Conservation (phyloP, 225 moss, liverwort and hornwort genomes). For the Sphagnum contortum region DNA sequence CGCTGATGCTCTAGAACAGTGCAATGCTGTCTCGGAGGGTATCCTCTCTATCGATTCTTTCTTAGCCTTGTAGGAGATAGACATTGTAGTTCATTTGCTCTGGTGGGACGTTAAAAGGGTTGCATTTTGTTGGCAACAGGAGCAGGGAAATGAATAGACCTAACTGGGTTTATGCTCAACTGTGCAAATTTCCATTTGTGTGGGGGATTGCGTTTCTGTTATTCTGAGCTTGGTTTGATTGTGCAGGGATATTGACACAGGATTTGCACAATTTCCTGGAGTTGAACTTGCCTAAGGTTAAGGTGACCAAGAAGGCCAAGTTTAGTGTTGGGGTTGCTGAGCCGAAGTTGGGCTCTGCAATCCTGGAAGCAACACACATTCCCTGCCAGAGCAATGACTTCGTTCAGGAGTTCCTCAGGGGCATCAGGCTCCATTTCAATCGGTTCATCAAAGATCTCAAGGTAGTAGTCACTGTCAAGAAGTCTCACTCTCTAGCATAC, state of each 20-base stretch:
- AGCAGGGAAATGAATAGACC: no score
- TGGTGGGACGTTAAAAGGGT: no score
- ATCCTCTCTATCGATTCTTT: neutral
- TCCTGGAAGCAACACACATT: constrained; percentile 68
- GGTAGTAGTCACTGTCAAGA: constrained; percentile 11
- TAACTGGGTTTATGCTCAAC: no score
- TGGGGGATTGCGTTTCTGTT: neutral
- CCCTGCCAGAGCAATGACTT: constrained; percentile 86
- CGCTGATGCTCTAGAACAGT: constrained; percentile 84
- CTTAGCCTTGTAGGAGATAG: no score
- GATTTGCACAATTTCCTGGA: constrained; percentile 79
- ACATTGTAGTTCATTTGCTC: no score
- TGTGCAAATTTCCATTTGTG: neutral
- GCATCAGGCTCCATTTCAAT: constrained; percentile 80
- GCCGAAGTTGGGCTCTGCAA: constrained; percentile 78
- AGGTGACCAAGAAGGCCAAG: constrained; percentile 71
- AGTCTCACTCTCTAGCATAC: neutral
- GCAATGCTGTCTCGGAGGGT: constrained; percentile 88
- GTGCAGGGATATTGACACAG: constrained; percentile 64
- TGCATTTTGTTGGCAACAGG: no score
- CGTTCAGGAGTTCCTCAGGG: constrained; percentile 78
- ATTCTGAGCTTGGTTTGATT: neutral
- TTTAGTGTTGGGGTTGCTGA: constrained; percentile 73
- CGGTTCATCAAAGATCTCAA: constrained; percentile 85
- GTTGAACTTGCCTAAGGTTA: constrained; percentile 79